Base-by-base conservation (phyloP, 805 yeast species). In the Lipomyces lipofer region DNA sequence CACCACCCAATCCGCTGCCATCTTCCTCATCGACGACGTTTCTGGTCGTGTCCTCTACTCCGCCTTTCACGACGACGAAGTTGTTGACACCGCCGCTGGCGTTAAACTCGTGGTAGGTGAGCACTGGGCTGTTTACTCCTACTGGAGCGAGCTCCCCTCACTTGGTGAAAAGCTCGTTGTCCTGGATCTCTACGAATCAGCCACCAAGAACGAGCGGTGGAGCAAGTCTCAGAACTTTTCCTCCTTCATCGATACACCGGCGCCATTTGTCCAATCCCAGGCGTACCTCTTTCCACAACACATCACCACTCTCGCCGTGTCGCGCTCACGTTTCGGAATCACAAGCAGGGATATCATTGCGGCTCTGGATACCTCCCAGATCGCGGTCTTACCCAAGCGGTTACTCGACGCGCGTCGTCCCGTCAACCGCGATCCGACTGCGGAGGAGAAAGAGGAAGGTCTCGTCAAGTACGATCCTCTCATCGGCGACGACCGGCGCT, bases 41-140 rank as follows among this genome's bases (percentile, higher is more conserved):
- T 79, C 87, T 1, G 98, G 98, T 3, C 78, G 80, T 40, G 54
- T 83, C 0, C 71, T 88, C 7, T 70, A 78, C 62, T 67, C 75
- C 12, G 69, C 73, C 2, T 65, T 66, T 4, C 81, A 78, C 52
- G 75, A 71, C 27, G 71, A 69, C 21, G 66, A 70, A 3, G 74
- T 73, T 24, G 65, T 75, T 8, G 75, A 73, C 47, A 66, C 76
- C 3, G 74, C 74, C 9, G 69, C 69, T 8, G 70, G 74, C 8
- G 67, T 88, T 27, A 71, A 77, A 21, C 63, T 88, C 25, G 74
- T 82, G 0, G 78, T 82, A 68, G 94, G 89, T 46, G 98, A 92
- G 66, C 82, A 91, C 70, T 92, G 94, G 87, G 73, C 89, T 15
- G 76, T 88, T 9, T 85, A 86, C 65, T 74, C 91, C 0, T 84